phyloP scores from a whole-genome alignment of 257 asterid species.

The Plantago major region DNA sequence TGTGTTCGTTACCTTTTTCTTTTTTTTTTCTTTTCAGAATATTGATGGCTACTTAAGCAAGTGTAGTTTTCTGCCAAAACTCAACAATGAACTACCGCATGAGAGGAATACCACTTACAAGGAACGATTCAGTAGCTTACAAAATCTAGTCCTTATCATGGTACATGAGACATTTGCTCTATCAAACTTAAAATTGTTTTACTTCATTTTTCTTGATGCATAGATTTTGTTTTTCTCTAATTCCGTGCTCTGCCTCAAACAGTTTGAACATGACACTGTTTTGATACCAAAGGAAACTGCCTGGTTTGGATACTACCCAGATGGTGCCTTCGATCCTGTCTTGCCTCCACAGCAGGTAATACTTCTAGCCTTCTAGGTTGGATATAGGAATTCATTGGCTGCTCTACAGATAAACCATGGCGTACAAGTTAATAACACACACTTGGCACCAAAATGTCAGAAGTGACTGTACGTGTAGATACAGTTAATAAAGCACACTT shows the following conservation, averaged over 20 bases:
- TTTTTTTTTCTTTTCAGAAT: slow-evolving; percentile 37
- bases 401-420: not conserved
- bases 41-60: slow-evolving; percentile 58
- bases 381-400: not conserved
- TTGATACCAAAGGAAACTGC: slow-evolving; percentile 90
- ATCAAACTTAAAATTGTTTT: not conserved
- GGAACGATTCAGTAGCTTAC: slow-evolving; percentile 70
- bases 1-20: not conserved
- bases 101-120: slow-evolving; percentile 73
- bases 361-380: not conserved
- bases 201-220: slow-evolving; percentile 1
- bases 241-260: slow-evolving; percentile 21
- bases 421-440: too few relatives aligned
- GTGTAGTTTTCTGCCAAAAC: slow-evolving; percentile 86
- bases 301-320: slow-evolving; percentile 95
- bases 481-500: too few relatives aligned
- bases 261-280: slow-evolving; percentile 92
- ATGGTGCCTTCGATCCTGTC: slow-evolving; percentile 68
- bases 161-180: slow-evolving; percentile 28
- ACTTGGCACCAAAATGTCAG: too few relatives aligned
- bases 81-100: slow-evolving; percentile 78
- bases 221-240: not conserved
- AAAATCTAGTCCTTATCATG: slow-evolving; percentile 87
- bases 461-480: too few relatives aligned
- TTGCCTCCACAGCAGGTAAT: slow-evolving; percentile 71